Percentiles rank a stretch among this genome's conserved stretches.
Conservation (phyloP, 1,284 basidiomycete species). For the Phellopilus nigrolimitatus region DNA sequence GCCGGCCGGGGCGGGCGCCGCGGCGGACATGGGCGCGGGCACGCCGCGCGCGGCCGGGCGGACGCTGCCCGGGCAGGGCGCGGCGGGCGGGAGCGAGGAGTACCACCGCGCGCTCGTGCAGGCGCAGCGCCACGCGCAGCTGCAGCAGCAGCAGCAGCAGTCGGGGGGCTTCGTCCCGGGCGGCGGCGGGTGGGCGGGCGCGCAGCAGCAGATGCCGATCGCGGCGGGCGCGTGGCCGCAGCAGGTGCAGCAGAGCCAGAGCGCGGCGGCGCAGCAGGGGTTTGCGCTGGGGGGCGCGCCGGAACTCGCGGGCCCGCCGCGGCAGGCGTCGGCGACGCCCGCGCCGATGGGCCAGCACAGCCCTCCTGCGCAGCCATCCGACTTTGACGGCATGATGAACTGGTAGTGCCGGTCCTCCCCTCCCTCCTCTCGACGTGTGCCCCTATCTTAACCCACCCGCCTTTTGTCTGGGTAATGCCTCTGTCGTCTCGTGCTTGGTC, state of each 20-base stretch:
- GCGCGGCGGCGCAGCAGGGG: conserved; percentile 2
- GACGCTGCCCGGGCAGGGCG: conserved; percentile 51
- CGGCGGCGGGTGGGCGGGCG: conserved; percentile 20
- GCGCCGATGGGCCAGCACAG: conserved; percentile 18
- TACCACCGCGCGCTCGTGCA: conserved; percentile 34
- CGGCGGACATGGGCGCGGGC: conserved; percentile 44
- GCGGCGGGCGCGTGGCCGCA: conserved; percentile 9
- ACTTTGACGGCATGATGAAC: conserved; percentile 17
- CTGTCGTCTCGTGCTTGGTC: not conserved
- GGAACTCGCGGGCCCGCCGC: conserved; percentile 13
- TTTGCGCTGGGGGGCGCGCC: conserved; percentile 9
- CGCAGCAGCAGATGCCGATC: conserved; percentile 7
- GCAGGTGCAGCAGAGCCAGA: conserved; percentile 7
- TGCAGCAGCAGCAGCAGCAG: conserved; percentile 32
- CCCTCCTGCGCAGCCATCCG: conserved; percentile 10
- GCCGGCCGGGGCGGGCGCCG: conserved; percentile 51
- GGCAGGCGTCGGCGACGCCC: conserved; percentile 11
- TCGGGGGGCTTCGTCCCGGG: conserved; percentile 31
- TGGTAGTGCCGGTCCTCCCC: conserved; percentile 9
- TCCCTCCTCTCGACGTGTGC: not conserved
- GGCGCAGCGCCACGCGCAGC: conserved; percentile 26
- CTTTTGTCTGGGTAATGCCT: too few species aligned
- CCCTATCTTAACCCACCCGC: not conserved
- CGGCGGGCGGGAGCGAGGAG: conserved; percentile 32
- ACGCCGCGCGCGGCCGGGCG: conserved; percentile 41